A percentile compares a stretch with the other conserved stretches of the same genome.
These are phyloP conservation scores for Amanita muscaria DNA, from an alignment of 768 basidiomycete species.

Conservation along the genomic window DNA sequence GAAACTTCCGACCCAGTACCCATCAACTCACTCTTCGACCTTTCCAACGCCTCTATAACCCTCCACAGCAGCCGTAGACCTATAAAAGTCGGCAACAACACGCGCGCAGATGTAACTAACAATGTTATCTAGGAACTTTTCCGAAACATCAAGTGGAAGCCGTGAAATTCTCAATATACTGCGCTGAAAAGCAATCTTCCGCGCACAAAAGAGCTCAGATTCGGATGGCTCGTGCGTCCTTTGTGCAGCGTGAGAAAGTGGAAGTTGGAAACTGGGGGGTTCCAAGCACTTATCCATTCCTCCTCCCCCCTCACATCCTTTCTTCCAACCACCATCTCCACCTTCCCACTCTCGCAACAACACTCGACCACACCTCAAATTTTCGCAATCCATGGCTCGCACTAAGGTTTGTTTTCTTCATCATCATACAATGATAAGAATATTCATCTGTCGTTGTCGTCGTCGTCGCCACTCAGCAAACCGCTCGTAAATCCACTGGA, in stretches of 20 bases:
- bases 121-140: slow-evolving; percentile 13
- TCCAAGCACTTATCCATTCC: slow-evolving; percentile 24
- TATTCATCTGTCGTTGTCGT: slow-evolving; percentile 16
- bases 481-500: slow-evolving; percentile 99
- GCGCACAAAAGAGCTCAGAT: slow-evolving; percentile 39
- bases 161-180: slow-evolving; percentile 22
- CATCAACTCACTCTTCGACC: background rate
- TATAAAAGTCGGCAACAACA: background rate
- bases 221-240: slow-evolving; percentile 42
- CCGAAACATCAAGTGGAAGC: slow-evolving; percentile 11
- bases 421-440: slow-evolving; percentile 17
- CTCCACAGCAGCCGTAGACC: background rate
- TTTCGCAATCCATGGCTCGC: slow-evolving; percentile 57
- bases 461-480: slow-evolving; percentile 18
- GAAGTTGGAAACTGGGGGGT: slow-evolving; percentile 29
- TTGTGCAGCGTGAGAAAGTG: slow-evolving; percentile 38
- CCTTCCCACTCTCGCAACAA: slow-evolving; percentile 18
- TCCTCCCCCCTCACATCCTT: slow-evolving; percentile 23
- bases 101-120: background rate
- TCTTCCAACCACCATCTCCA: slow-evolving; percentile 32
- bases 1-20: slow-evolving; percentile 7
- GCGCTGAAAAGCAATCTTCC: slow-evolving; percentile 35
- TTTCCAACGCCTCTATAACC: slow-evolving; percentile 3
- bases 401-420: slow-evolving; percentile 55
- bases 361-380: slow-evolving; percentile 15